phyloP scores from a whole-genome alignment of 1,139 yeast genomes.

The Yamadazyma diospyri region DNA sequence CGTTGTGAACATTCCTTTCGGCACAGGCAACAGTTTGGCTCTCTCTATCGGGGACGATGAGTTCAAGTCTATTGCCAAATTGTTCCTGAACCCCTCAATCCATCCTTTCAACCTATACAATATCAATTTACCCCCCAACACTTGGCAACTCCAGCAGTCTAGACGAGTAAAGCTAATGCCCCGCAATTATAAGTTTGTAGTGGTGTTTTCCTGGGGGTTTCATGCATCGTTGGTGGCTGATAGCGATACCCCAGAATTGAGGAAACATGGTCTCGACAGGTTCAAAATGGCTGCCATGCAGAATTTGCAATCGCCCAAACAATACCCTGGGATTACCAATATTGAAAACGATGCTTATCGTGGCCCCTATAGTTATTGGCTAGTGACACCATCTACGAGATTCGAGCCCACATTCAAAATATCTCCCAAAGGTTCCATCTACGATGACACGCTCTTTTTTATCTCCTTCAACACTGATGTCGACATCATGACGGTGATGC shows the following conservation, averaged over 20 bases:
- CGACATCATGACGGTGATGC: conserved; percentile 54
- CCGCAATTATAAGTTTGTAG: conserved; percentile 45
- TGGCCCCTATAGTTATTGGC: conserved; percentile 63
- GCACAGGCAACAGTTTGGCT: conserved; percentile 84
- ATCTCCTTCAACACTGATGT: conserved; percentile 48
- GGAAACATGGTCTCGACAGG: conserved; percentile 61
- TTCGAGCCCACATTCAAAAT: conserved; percentile 70
- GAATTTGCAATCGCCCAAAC: conserved; percentile 47
- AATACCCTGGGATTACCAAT: conserved; percentile 42
- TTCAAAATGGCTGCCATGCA: conserved; percentile 66
- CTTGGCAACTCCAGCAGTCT: conserved; percentile 26
- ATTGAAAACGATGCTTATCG: conserved; percentile 12
- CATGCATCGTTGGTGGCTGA: conserved; percentile 85
- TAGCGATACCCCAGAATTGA: conserved; percentile 65
- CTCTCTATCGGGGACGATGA: conserved; percentile 49
- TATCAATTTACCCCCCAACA: conserved; percentile 50
- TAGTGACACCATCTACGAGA: conserved; percentile 56
- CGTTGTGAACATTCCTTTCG: conserved; percentile 64
- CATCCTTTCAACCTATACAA: conserved; percentile 52
- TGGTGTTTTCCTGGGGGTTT: conserved; percentile 80
- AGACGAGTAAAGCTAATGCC: conserved; percentile 12
- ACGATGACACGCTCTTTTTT: conserved; percentile 48
- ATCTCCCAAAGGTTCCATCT: conserved; percentile 64
- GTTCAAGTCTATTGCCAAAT: conserved; percentile 37
- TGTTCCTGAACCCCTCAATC: conserved; percentile 26